Conservation (phyloP, 2,329 filamentous ascomycete species). For the Xylaria multiplex region DNA sequence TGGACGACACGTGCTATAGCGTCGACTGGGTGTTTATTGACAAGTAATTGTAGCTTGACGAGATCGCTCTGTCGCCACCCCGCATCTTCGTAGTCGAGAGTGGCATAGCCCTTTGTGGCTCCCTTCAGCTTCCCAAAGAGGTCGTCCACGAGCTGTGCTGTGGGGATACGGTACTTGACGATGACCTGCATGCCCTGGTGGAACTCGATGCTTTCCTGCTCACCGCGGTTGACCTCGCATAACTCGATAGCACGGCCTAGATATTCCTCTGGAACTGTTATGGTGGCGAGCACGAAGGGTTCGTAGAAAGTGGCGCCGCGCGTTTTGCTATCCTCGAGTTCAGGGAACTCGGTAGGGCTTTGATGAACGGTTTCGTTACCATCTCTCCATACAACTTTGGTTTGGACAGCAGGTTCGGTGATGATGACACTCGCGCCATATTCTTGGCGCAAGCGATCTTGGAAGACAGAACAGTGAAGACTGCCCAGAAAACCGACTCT, state of each 20-base stretch:
- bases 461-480: conserved; percentile 97
- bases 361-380: conserved; percentile 82
- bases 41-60: conserved; percentile 88
- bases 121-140: conserved; percentile 97
- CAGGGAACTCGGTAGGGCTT: conserved; percentile 89
- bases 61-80: conserved; percentile 84
- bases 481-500: conserved; percentile 95
- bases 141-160: conserved; percentile 92
- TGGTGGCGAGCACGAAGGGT: conserved; percentile 73
- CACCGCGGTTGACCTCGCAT: conserved; percentile 88
- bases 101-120: conserved; percentile 92
- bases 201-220: conserved; percentile 88
- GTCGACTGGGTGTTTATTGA: conserved; percentile 93
- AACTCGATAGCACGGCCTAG: conserved; percentile 94
- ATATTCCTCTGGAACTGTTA: conserved; percentile 94
- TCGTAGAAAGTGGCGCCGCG: conserved; percentile 60
- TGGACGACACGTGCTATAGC: conserved; percentile 94
- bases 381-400: conserved; percentile 81
- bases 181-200: conserved; percentile 95
- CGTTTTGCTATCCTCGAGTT: conserved; percentile 62
- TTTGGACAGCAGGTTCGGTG: conserved; percentile 93
- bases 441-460: conserved; percentile 92
- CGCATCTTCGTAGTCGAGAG: conserved; percentile 95
- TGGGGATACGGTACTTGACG: conserved; percentile 87
- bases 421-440: conserved; percentile 96